phyloP scores from a whole-genome alignment of 208 protist genomes.

The Naegleria fowleri region DNA sequence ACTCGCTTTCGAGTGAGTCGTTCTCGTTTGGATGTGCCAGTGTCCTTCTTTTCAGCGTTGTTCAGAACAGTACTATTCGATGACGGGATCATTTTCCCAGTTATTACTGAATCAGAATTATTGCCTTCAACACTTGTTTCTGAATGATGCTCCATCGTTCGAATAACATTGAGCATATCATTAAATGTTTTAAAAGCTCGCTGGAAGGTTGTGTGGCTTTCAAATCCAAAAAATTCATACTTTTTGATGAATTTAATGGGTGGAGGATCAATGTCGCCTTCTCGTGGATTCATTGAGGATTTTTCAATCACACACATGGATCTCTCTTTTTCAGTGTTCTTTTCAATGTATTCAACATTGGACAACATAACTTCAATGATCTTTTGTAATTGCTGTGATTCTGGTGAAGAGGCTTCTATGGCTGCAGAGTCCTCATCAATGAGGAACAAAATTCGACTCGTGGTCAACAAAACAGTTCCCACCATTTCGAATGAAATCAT shows the following conservation, averaged over 20 bases:
- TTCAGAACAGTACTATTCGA: too few relatives aligned
- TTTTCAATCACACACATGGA: not conserved
- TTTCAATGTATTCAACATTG: not conserved
- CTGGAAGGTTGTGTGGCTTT: not conserved
- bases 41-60: too few relatives aligned
- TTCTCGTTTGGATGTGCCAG: too few relatives aligned
- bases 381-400: not conserved
- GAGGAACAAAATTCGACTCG: not conserved
- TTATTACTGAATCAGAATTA: too few relatives aligned
- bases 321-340: not conserved
- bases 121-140: too few relatives aligned
- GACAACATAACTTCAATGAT: not conserved
- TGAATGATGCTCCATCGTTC: too few relatives aligned
- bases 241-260: not conserved
- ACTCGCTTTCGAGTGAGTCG: not conserved
- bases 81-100: too few relatives aligned
- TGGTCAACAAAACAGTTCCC: not conserved
- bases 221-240: not conserved
- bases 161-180: not conserved
- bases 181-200: not conserved
- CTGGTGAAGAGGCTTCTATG: not conserved
- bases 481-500: not conserved
- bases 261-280: not conserved
- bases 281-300: not conserved
- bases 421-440: not conserved